Evolutionary conservation across 768 basidiomycete genomes (phyloP), one percentile per base, ranked within the genome.

Genomic region (Fistulinella prunicolor): DNA sequence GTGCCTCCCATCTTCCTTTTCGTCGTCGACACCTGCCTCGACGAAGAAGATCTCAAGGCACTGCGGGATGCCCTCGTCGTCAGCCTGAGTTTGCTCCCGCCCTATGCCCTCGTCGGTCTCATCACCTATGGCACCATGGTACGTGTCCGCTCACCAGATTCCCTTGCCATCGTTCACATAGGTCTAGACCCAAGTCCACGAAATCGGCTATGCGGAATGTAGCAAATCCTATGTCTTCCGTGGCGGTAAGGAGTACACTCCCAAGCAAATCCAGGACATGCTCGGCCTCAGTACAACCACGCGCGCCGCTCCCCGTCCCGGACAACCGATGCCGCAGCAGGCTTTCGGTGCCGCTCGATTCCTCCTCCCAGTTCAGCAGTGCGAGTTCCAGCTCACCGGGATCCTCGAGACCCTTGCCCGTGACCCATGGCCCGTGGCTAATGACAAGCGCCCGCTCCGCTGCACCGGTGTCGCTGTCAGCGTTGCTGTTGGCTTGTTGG

Each of bases 141-240:
- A 60, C 39, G 79, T 70, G 16, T 36, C 32, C 22, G 9, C 4
- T 9, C n/a, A n/a, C 13, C 35, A 1, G 9, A 9, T 21, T 1
- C n/a, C 13, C 12, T 16, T 9, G 2, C 35, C 22, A 2, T 38
- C 6, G 5, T 57, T 61, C 22, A 46, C 43, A 6, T 17, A 26
- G 2, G 12, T n/a, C 48, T 20, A 97, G 95, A 81, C 95, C 7
- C 94, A 95, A 86, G 92, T 99, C 1, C 96, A 99, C 67, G 96
- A 99, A 72, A 87, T 98, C 29, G 94, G 94, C 26, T 98, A 97
- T 60, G 80, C 84, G 2, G 90, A 95, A 65, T 98, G 94, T 72
- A 90, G 82, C 72, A 98, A 98, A 68, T 96, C 94, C 4, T 98
- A 96, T 68, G 96, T 98, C 47, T 99, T 99, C 83, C 87, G 95